phyloP scores from a whole-genome alignment of 306 rosid species.

The Quercus wislizeni region DNA sequence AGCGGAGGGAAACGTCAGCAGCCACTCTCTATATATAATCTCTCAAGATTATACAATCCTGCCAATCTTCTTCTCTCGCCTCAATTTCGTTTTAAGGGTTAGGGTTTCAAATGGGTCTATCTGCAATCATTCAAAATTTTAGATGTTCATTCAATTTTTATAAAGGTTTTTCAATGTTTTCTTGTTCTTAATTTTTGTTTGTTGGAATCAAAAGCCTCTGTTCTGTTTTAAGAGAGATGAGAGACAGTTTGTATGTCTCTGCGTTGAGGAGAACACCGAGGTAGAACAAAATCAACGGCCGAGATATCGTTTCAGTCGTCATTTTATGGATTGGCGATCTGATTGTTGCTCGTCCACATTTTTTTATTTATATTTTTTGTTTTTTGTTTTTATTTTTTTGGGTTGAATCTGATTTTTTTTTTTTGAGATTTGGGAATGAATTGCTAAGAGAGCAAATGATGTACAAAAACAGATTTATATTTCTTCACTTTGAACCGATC shows the following conservation, averaged over 20 bases:
- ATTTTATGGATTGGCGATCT: slow-evolving; percentile 48
- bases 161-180: too few relatives aligned
- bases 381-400: neutral
- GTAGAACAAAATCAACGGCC: slow-evolving; percentile 45
- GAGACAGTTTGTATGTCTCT: slow-evolving; percentile 37
- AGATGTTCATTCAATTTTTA: neutral
- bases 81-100: neutral
- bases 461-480: neutral
- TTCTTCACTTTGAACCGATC: neutral
- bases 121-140: neutral
- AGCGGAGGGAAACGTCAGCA: neutral
- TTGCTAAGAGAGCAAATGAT: slow-evolving; percentile 21
- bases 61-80: neutral
- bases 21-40: slow-evolving; percentile 6
- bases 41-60: neutral
- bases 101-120: neutral
- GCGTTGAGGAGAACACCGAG: slow-evolving; percentile 37
- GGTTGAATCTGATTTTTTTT: neutral
- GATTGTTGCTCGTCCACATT: slow-evolving; percentile 83
- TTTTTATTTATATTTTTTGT: neutral
- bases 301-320: slow-evolving; percentile 94
- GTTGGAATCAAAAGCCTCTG: neutral
- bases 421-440: neutral
- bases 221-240: neutral
- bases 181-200: neutral